Conservation (phyloP, 768 basidiomycete species). For the Leccinum sublutescens region DNA sequence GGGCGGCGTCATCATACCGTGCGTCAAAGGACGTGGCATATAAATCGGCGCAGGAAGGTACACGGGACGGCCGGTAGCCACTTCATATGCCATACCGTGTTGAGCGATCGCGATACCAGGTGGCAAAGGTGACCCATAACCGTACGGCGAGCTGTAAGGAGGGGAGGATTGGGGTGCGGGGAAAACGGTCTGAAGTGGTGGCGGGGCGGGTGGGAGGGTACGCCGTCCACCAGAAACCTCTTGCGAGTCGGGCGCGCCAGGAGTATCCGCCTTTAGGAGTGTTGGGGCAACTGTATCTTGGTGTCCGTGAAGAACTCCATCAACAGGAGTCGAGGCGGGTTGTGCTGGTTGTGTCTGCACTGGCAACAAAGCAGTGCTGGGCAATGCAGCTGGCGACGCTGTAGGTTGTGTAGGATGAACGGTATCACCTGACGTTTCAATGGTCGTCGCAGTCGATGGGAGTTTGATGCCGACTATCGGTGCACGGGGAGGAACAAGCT, state of each 20-base stretch:
- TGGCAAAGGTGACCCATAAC: slow-evolving; percentile 54
- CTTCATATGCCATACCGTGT: slow-evolving; percentile 78
- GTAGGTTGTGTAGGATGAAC: slow-evolving; percentile 13
- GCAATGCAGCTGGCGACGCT: slow-evolving; percentile 5
- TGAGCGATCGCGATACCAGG: slow-evolving; percentile 72
- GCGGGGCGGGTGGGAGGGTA: slow-evolving; percentile 38
- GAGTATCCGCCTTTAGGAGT: slow-evolving; percentile 31
- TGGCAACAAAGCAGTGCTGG: slow-evolving; percentile 11
- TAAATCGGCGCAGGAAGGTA: slow-evolving; percentile 67
- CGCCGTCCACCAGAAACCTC: slow-evolving; percentile 25
- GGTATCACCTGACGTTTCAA: slow-evolving; percentile 2
- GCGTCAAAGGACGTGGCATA: slow-evolving; percentile 65
- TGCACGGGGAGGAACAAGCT: slow-evolving; percentile 35
- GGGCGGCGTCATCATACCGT: slow-evolving; percentile 49
- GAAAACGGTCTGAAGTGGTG: slow-evolving; percentile 45
- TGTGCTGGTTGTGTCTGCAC: slow-evolving; percentile 13
- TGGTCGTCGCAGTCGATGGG: slow-evolving; percentile 29
- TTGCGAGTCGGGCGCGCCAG: slow-evolving; percentile 18
- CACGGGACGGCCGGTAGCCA: slow-evolving; percentile 79
- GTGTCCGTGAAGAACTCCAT: slow-evolving; percentile 26
- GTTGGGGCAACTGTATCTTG: slow-evolving; percentile 27
- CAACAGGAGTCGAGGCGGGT: slow-evolving; percentile 9
- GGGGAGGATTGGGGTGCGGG: slow-evolving; percentile 48
- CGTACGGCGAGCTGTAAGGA: slow-evolving; percentile 66
- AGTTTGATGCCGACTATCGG: slow-evolving; percentile 26